A percentile compares a stretch with the other conserved stretches of the same genome.
phyloP scores from a whole-genome alignment of 305 asterid genomes.

The Petunia hybrid region DNA sequence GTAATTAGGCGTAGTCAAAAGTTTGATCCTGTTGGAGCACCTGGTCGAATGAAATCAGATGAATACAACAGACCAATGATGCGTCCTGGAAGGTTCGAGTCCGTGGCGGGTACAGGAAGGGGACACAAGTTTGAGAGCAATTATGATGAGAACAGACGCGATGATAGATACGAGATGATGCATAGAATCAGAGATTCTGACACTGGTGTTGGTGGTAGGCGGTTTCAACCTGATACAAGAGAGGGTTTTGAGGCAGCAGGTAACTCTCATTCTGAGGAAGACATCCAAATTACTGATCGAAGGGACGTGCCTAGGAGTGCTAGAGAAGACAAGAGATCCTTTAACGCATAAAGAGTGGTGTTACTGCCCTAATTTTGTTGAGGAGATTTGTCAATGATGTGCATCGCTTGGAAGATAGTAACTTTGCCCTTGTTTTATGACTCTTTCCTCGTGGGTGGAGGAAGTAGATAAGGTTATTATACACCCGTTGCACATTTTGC shows the following conservation, averaged over 20 bases:
- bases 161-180: constrained; percentile 43
- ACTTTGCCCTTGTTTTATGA: too few relatives aligned
- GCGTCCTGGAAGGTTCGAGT: constrained; percentile 59
- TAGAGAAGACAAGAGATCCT: constrained; percentile 43
- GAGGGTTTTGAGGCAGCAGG: constrained; percentile 45
- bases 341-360: constrained; percentile 3
- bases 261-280: constrained; percentile 43
- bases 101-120: constrained; percentile 44
- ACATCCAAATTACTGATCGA: constrained; percentile 40
- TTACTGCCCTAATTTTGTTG: not conserved
- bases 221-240: constrained; percentile 37
- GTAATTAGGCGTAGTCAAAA: constrained; percentile 49
- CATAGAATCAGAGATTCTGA: constrained; percentile 42
- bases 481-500: too few relatives aligned
- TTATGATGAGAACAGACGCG: constrained; percentile 48
- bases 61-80: constrained; percentile 48
- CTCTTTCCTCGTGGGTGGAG: too few relatives aligned
- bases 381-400: too few relatives aligned
- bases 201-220: constrained; percentile 39
- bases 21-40: constrained; percentile 50
- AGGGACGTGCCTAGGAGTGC: constrained; percentile 46
- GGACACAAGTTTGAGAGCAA: constrained; percentile 44
- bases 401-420: too few relatives aligned
- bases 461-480: too few relatives aligned
- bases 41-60: constrained; percentile 57